Conservation (phyloP, 768 basidiomycete genomes). For the Xerocomellus chrysenteron region DNA sequence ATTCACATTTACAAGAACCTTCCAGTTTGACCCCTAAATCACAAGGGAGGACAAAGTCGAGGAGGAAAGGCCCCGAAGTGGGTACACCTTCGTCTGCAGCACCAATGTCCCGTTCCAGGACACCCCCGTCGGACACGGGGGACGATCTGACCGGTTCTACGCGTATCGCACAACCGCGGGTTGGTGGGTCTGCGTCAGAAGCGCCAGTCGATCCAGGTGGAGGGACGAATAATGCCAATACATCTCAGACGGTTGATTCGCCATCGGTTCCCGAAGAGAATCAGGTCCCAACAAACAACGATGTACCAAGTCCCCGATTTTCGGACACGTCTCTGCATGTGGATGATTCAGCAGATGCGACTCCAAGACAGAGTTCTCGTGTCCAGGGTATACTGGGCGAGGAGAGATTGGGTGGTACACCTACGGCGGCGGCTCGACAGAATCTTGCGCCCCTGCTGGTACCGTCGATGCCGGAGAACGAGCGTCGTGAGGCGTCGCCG, state of each 20-base stretch:
- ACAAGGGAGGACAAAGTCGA: slow-evolving; percentile 11
- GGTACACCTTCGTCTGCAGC: slow-evolving; percentile 2
- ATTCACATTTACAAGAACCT: slow-evolving; percentile 1
- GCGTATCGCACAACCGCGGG: neutral
- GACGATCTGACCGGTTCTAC: neutral
- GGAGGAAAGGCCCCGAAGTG: slow-evolving; percentile 3
- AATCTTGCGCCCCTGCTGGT: neutral
- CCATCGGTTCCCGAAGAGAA: neutral
- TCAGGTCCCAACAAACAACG: neutral
- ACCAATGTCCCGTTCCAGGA: slow-evolving; percentile 11
- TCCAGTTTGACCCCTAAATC: slow-evolving; percentile 1
- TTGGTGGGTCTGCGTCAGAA: slow-evolving; percentile 6
- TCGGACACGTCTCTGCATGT: neutral
- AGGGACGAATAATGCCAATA: neutral
- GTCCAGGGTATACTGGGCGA: neutral
- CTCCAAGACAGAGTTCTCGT: slow-evolving; percentile 18
- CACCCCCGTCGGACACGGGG: slow-evolving; percentile 16
- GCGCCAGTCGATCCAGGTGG: slow-evolving; percentile 23
- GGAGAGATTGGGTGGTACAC: neutral
- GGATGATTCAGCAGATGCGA: slow-evolving; percentile 11
- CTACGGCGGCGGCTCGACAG: neutral
- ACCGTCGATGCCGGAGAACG: neutral
- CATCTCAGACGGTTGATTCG: slow-evolving; percentile 8
- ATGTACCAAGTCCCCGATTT: neutral
- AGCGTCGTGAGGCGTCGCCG: slow-evolving; percentile 8